Evolutionary conservation across 176 grass and related monocot genomes (phyloP).

Genomic region (Raddia distichophylla): DNA sequence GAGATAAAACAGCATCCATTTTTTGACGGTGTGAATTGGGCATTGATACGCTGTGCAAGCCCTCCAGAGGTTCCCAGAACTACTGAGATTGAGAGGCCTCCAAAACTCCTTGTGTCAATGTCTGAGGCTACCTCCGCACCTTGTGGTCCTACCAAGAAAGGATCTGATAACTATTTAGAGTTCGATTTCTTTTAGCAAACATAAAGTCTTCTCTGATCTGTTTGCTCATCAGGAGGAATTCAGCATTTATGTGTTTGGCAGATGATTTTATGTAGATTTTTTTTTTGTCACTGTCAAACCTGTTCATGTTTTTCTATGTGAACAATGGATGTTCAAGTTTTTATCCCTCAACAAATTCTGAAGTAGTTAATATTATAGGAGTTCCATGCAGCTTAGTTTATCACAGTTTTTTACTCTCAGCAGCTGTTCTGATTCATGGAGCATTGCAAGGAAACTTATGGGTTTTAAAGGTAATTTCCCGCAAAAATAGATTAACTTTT

Average conservation of each 20-base stretch:
- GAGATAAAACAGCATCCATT: conserved; percentile 93
- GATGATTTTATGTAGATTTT: conserved; percentile 43
- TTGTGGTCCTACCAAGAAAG: conserved; percentile 48
- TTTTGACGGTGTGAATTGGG: conserved; percentile 93
- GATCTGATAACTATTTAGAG: conserved; percentile 74
- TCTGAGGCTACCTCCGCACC: conserved; percentile 32
- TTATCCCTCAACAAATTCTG: conserved; percentile 38
- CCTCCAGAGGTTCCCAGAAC: conserved; percentile 80
- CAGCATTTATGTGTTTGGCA: conserved; percentile 12
- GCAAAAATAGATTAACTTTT: not conserved
- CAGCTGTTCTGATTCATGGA: not conserved
- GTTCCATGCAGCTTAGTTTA: not conserved
- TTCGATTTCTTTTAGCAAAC: conserved; percentile 83
- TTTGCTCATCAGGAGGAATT: conserved; percentile 29
- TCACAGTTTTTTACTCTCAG: not conserved
- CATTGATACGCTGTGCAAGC: conserved; percentile 81
- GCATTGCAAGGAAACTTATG: not conserved
- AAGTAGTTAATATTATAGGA: conserved; percentile 23
- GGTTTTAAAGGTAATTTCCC: too few relatives aligned
- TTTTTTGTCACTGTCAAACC: conserved; percentile 5
- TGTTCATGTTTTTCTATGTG: conserved; percentile 40
- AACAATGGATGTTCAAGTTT: conserved; percentile 34
- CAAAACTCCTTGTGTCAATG: conserved; percentile 32
- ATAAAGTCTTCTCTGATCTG: conserved; percentile 30
- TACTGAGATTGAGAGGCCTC: conserved; percentile 54